Evolutionary conservation across 202 grass and related monocot genomes (phyloP).

Genomic region (Hordeum pubiflorum): DNA sequence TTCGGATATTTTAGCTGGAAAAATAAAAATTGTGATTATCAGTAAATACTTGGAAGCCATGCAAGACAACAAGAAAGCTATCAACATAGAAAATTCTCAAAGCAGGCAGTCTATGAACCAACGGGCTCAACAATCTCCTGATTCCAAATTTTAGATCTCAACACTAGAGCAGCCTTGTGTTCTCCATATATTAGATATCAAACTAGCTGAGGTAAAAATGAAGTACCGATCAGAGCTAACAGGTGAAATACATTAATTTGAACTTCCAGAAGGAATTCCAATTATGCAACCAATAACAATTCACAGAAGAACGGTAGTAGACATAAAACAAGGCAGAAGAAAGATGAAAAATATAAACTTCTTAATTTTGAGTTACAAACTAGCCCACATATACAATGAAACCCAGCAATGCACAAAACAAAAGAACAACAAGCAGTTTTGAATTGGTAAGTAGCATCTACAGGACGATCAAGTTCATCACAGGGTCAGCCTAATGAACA

Average conservation of each 20-base stretch:
- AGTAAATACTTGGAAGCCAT: not conserved
- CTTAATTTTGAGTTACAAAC: not conserved
- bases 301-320: not conserved
- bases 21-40: not conserved
- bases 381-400: too few relatives aligned
- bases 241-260: not conserved
- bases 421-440: too few relatives aligned
- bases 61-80: not conserved
- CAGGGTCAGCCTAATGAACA: not conserved
- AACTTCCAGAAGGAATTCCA: not conserved
- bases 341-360: not conserved
- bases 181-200: not conserved
- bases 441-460: not conserved
- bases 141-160: not conserved
- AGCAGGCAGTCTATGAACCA: not conserved
- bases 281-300: not conserved
- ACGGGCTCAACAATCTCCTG: not conserved
- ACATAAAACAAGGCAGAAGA: not conserved
- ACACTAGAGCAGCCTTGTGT: not conserved
- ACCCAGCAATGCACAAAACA: not conserved
- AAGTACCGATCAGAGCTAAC: not conserved
- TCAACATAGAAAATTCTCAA: not conserved
- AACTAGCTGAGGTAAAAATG: not conserved
- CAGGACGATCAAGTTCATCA: not conserved
- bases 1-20: not conserved